phyloP scores from a whole-genome alignment of 176 grass and related monocot species.

The Musa beccarii region DNA sequence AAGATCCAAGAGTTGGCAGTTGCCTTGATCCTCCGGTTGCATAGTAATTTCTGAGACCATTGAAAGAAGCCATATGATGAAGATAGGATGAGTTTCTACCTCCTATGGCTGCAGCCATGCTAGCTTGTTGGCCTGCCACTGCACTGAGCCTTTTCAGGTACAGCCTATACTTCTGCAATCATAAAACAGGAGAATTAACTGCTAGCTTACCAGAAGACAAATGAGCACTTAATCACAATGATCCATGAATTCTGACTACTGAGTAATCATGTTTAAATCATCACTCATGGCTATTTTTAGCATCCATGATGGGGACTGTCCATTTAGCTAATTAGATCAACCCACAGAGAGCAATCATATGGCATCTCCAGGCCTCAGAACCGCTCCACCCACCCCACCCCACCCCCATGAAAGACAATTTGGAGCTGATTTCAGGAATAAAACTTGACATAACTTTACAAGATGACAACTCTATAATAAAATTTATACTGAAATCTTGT shows the following conservation, averaged over 20 bases:
- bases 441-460: not conserved
- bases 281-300: too few species aligned
- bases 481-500: not conserved
- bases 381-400: too few species aligned
- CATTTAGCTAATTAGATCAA: too few species aligned
- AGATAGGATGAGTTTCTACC: constrained; percentile 39
- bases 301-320: too few species aligned
- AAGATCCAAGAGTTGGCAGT: constrained; percentile 21
- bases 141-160: constrained; percentile 31
- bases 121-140: constrained; percentile 24
- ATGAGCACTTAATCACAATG: not conserved
- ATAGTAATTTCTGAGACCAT: constrained; percentile 64
- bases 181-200: constrained; percentile 4
- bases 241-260: too few species aligned
- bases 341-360: too few species aligned
- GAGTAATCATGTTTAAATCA: too few species aligned
- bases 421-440: too few species aligned
- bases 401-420: too few species aligned
- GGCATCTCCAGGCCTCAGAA: too few species aligned
- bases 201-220: not conserved
- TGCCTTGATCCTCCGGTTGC: constrained; percentile 52
- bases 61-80: constrained; percentile 37
- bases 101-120: constrained; percentile 30
- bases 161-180: constrained; percentile 59
- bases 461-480: not conserved